These are phyloP conservation scores for Aspergillus vadensis DNA, from an alignment of 2,329 filamentous ascomycete genomes.

Conservation along the genomic window DNA sequence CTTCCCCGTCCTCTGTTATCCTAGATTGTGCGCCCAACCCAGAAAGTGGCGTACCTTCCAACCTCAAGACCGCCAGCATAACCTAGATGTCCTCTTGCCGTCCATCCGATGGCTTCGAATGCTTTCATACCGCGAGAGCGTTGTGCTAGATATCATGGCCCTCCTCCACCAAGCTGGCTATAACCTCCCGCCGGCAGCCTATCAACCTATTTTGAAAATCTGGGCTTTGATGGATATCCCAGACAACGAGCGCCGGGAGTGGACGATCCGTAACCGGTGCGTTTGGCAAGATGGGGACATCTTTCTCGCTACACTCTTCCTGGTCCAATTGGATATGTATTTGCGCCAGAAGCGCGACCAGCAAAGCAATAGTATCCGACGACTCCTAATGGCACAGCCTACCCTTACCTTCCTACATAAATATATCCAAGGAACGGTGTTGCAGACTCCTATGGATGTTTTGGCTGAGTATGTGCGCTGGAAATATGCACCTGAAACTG, in stretches of 20 bases:
- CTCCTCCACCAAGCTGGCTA: slow-evolving; percentile 61
- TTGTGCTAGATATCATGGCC: slow-evolving; percentile 64
- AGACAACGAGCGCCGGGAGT: slow-evolving; percentile 57
- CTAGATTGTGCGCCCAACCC: slow-evolving; percentile 57
- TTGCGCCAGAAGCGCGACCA: slow-evolving; percentile 63
- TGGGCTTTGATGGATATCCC: slow-evolving; percentile 73
- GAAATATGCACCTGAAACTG: slow-evolving; percentile 45
- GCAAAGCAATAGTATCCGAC: slow-evolving; percentile 52
- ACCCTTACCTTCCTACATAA: slow-evolving; percentile 60
- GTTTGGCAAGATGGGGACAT: slow-evolving; percentile 65
- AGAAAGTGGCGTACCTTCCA: slow-evolving; percentile 25
- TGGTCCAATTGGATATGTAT: slow-evolving; percentile 71
- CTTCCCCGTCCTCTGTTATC: slow-evolving; percentile 65
- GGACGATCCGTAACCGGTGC: slow-evolving; percentile 54
- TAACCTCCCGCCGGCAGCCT: slow-evolving; percentile 54
- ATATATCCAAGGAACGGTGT: slow-evolving; percentile 60
- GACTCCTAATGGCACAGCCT: slow-evolving; percentile 63
- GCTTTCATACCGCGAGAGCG: slow-evolving; percentile 60
- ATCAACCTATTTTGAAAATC: slow-evolving; percentile 60
- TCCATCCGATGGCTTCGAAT: slow-evolving; percentile 69
- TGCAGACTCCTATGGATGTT: slow-evolving; percentile 54
- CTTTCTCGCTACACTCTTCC: slow-evolving; percentile 63
- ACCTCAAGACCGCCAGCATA: slow-evolving; percentile 19
- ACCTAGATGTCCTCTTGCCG: slow-evolving; percentile 50
- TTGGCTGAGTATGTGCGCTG: slow-evolving; percentile 62